Conservation (phyloP, 129 eudicot species). For the Artemisia annua region DNA sequence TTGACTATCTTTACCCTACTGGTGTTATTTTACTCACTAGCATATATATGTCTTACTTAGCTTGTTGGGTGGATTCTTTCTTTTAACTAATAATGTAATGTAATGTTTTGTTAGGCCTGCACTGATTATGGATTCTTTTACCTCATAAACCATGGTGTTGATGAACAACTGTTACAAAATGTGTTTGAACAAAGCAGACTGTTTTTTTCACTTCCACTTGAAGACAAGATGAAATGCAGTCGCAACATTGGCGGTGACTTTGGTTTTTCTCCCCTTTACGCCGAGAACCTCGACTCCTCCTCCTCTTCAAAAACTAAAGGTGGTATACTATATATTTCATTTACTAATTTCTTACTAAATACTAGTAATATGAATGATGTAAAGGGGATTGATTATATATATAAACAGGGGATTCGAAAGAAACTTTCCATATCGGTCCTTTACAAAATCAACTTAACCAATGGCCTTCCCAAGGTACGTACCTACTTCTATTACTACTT, state of each 20-base stretch:
- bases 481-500: too few species aligned
- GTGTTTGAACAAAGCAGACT: constrained; percentile 50
- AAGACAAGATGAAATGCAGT: constrained; percentile 57
- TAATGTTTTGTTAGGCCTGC: constrained; percentile 52
- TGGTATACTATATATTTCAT: constrained; percentile 12
- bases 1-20: too few species aligned
- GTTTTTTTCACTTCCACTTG: constrained; percentile 64
- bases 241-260: constrained; percentile 42
- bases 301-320: constrained; percentile 42
- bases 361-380: too few species aligned
- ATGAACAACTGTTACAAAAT: constrained; percentile 44
- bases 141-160: constrained; percentile 77
- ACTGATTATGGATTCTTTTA: constrained; percentile 73
- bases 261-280: constrained; percentile 62
- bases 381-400: too few species aligned
- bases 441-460: constrained; percentile 52
- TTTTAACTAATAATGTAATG: too few species aligned
- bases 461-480: constrained; percentile 88
- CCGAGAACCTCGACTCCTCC: constrained; percentile 71
- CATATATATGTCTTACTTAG: too few species aligned
- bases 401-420: constrained; percentile 69
- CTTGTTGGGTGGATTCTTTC: too few species aligned
- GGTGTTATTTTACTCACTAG: too few species aligned
- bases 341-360: too few species aligned
- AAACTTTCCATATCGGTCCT: constrained; percentile 68